phyloP scores from a whole-genome alignment of 768 basidiomycete genomes.

The Peribolospora baueri region DNA sequence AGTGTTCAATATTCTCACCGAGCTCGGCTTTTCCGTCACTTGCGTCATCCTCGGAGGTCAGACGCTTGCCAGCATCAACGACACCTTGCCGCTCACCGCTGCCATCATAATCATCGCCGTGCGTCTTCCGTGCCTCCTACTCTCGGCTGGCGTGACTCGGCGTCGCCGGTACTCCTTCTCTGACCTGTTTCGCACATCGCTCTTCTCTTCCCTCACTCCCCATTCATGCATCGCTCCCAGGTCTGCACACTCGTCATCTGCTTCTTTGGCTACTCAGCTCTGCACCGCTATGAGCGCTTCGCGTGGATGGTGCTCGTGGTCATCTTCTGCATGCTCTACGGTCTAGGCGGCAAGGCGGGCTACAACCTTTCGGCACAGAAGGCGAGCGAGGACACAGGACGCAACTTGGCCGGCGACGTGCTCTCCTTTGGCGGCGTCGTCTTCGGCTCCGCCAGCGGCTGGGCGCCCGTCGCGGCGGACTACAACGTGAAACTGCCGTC shows the following conservation, averaged over 20 bases:
- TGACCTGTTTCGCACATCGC: not conserved
- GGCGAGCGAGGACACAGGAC: slow-evolving; percentile 24
- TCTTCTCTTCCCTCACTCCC: not conserved
- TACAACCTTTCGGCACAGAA: slow-evolving; percentile 27
- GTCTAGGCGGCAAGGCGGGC: slow-evolving; percentile 27
- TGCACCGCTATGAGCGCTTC: slow-evolving; percentile 32
- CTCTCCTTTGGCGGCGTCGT: slow-evolving; percentile 31
- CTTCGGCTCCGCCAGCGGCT: slow-evolving; percentile 29
- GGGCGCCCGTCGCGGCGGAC: slow-evolving; percentile 33
- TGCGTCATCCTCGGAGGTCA: slow-evolving; percentile 34
- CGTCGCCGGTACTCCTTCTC: not conserved
- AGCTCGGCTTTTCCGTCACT: slow-evolving; percentile 29
- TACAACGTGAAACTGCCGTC: slow-evolving; percentile 31
- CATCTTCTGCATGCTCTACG: slow-evolving; percentile 31
- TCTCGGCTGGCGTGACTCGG: not conserved
- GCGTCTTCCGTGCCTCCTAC: too few species aligned
- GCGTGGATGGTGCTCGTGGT: slow-evolving; percentile 28
- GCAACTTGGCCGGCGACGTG: slow-evolving; percentile 26
- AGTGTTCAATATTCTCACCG: slow-evolving; percentile 31
- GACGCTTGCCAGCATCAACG: slow-evolving; percentile 25
- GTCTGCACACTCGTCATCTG: slow-evolving; percentile 11
- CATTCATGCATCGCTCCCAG: too few species aligned
- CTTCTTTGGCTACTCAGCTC: slow-evolving; percentile 13
- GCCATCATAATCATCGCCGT: slow-evolving; percentile 26
- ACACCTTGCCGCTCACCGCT: slow-evolving; percentile 26